Evolutionary conservation across 2,329 filamentous ascomycete genomes (phyloP).

Genomic region (Exutisphaerella laricina): DNA sequence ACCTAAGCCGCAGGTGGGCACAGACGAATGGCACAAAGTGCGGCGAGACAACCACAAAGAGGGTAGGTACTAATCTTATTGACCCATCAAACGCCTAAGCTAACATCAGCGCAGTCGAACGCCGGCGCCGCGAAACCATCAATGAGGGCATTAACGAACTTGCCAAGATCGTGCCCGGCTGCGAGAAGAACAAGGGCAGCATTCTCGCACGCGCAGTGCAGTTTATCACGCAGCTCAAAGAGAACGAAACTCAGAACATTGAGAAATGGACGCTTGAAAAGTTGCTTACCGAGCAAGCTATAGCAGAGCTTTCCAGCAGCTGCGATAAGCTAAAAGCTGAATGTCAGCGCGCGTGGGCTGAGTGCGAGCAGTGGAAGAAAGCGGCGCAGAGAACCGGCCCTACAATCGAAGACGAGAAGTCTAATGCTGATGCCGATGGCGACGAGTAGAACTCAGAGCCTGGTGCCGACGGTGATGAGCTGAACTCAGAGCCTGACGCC

Average conservation of each 20-base stretch:
- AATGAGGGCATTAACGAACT: conserved; percentile 99
- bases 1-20: conserved; percentile 80
- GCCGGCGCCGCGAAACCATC: conserved; percentile 92
- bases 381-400: conserved; percentile 33
- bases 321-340: conserved; percentile 83
- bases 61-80: too few relatives aligned
- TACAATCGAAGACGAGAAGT: conserved; percentile 22
- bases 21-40: conserved; percentile 96
- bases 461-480: too few relatives aligned
- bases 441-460: conserved; percentile 14
- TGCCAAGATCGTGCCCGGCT: conserved; percentile 93
- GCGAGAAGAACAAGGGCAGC: conserved; percentile 98
- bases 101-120: conserved; percentile 64
- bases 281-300: conserved; percentile 80
- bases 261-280: conserved; percentile 94
- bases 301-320: conserved; percentile 77
- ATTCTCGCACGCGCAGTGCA: conserved; percentile 89
- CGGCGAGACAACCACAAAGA: conserved; percentile 99
- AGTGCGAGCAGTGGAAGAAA: conserved; percentile 74
- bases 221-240: conserved; percentile 90
- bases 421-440: conserved; percentile 14
- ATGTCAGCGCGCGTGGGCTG: conserved; percentile 69
- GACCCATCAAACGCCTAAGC: too few relatives aligned
- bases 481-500: too few relatives aligned
- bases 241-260: conserved; percentile 89